Evolutionary conservation across 2,329 filamentous ascomycete genomes (phyloP), one percentile per base, ranked within the genome.

Genomic region (Aspergillus spinulosporus): DNA sequence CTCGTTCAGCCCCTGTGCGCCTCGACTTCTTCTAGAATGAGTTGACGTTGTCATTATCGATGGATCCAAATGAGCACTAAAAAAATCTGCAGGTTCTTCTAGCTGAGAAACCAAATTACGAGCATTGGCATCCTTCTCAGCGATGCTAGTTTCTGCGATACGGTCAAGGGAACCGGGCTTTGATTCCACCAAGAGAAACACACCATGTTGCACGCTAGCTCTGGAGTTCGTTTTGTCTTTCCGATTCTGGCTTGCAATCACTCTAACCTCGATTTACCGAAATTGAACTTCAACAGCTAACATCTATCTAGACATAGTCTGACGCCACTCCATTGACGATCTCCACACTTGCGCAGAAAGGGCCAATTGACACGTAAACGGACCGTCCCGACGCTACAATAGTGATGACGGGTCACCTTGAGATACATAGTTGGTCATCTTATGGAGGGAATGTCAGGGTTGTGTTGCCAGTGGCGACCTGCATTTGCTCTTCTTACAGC

Each of bases 281-380:
- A 2, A 45, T 37, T 39, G 49, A 40, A 15, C 47, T 5, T 45
- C 4, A 26, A 8, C 14, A 5, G 37, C 21, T 15, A 29, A 5
- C 6, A 14, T 3, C 11, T 12, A 37, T 39, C 21, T 15, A 46
- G 47, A 34, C 39, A n/a, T 39, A 12, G 34, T 4, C 34, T 21
- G 42, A 46, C 42, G 26, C 21, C 40, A 46, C 44, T 42, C 42
- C 34, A 40, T 45, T 34, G 14, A 15, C 32, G 3, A 5, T 34
- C 31, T 31, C 43, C 51, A 29, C 26, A 45, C 42, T 14, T 8
- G 21, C 29, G 42, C 50, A 21, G 14, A 31, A 15, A 21, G 34
- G 42, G 32, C 47, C 51, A 47, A 34, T 47, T 42, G 51, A 53
- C 51, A 43, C 40, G 51, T 53, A 40, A 21, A 39, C 42, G n/a